A percentile compares a stretch with the other conserved stretches of the same genome.
phyloP scores from a whole-genome alignment of 495 filamentous ascomycete genomes.

The Bombardia bombarda region DNA sequence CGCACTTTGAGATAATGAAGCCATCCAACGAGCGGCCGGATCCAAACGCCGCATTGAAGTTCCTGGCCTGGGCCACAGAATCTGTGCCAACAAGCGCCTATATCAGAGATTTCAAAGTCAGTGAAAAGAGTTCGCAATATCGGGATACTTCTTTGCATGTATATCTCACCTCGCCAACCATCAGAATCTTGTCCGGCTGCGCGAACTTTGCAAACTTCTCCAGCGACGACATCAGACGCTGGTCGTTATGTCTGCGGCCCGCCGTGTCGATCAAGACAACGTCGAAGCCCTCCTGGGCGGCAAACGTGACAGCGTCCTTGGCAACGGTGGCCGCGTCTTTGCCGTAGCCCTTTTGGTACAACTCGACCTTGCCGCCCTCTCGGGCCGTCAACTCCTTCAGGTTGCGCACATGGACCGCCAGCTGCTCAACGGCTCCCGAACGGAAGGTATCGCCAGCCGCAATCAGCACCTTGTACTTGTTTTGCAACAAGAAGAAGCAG shows the following conservation, averaged over 20 bases:
- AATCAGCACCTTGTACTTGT: conserved; percentile 91
- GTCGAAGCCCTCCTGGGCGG: conserved; percentile 65
- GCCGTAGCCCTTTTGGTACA: conserved; percentile 96
- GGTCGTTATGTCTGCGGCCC: conserved; percentile 89
- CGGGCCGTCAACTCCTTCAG: conserved; percentile 75
- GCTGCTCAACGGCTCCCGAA: conserved; percentile 92
- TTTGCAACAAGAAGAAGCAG: conserved; percentile 93
- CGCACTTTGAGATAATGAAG: conserved; percentile 97
- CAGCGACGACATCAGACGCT: conserved; percentile 84
- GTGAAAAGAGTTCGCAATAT: too few species aligned
- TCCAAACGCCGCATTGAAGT: conserved; percentile 92
- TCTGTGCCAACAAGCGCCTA: conserved; percentile 87
- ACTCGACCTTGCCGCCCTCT: conserved; percentile 75
- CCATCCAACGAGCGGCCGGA: conserved; percentile 73
- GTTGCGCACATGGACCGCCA: conserved; percentile 88
- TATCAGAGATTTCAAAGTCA: not conserved
- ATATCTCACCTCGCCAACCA: conserved; percentile 76
- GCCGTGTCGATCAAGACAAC: conserved; percentile 97
- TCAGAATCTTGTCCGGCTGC: conserved; percentile 93
- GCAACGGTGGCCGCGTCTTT: conserved; percentile 95
- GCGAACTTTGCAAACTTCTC: conserved; percentile 97
- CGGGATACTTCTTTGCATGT: too few species aligned
- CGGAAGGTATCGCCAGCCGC: conserved; percentile 97
- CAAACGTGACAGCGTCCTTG: conserved; percentile 81
- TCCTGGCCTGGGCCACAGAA: conserved; percentile 86